Percentiles rank a stretch among this genome's conserved stretches.
These are phyloP conservation scores for Astrothelium macrocarpum DNA, from an alignment of 495 filamentous ascomycete genomes.

Conservation along the genomic window DNA sequence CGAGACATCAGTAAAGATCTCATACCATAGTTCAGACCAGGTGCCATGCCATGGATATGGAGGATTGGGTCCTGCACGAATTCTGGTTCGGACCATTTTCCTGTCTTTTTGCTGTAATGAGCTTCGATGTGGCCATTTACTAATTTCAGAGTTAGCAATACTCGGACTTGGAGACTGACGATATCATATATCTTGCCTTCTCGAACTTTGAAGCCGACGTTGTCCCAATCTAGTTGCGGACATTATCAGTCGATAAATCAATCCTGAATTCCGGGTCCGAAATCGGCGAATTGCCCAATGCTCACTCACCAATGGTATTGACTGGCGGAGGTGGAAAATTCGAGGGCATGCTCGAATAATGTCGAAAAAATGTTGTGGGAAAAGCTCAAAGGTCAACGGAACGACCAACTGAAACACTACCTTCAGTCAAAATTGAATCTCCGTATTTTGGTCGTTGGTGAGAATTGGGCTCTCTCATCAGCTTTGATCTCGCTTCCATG, in stretches of 20 bases:
- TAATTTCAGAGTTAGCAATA: conserved; percentile 10
- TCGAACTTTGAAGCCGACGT: conserved; percentile 83
- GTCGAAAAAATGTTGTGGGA: background rate
- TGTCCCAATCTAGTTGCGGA: conserved; percentile 59
- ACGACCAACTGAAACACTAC: no score
- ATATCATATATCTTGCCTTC: conserved; percentile 53
- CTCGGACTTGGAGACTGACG: background rate
- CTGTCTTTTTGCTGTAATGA: conserved; percentile 27
- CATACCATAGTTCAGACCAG: conserved; percentile 40
- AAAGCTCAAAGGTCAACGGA: no score
- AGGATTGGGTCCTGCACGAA: conserved; percentile 38
- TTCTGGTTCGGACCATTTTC: conserved; percentile 32
- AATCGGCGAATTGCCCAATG: background rate
- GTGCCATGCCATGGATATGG: conserved; percentile 36
- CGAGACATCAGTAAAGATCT: background rate
- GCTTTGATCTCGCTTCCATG: no score
- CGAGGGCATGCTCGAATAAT: conserved; percentile 15
- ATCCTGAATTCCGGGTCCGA: background rate
- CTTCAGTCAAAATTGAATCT: no score
- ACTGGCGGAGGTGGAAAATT: conserved; percentile 74
- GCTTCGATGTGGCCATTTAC: conserved; percentile 43
- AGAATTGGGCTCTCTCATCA: no score
- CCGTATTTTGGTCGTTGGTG: no score
- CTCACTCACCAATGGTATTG: conserved; percentile 61
- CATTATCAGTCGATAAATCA: background rate